Conservation (phyloP, 1,284 basidiomycete species). For the Heliocybe sulcata region DNA sequence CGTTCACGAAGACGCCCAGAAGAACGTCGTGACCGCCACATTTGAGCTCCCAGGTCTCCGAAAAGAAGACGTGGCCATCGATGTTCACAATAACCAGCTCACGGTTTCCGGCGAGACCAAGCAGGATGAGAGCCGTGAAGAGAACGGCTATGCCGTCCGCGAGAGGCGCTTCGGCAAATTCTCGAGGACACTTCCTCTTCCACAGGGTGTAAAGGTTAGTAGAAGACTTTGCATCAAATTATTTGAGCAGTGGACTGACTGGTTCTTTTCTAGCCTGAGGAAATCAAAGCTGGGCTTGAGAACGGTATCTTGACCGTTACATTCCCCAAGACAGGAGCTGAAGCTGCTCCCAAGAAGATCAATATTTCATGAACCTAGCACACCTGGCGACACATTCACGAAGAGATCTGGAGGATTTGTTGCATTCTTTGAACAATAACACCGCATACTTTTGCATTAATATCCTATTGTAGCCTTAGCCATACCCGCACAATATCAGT, state of each 20-base stretch:
- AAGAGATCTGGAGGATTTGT: neutral
- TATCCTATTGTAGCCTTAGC: neutral
- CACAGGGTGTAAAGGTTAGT: constrained; percentile 27
- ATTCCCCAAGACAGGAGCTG: constrained; percentile 20
- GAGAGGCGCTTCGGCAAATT: constrained; percentile 30
- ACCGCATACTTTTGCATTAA: neutral
- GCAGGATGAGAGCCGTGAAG: constrained; percentile 17
- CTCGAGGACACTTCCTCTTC: constrained; percentile 26
- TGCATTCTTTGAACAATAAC: neutral
- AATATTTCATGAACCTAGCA: constrained; percentile 8
- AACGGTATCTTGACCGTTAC: constrained; percentile 21
- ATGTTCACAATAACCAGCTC: constrained; percentile 27
- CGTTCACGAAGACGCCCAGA: constrained; percentile 22
- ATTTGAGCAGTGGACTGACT: constrained; percentile 2
- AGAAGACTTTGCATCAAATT: neutral
- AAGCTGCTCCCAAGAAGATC: constrained; percentile 15
- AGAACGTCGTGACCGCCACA: constrained; percentile 27
- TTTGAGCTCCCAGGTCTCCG: constrained; percentile 38
- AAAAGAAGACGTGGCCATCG: constrained; percentile 30
- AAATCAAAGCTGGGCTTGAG: constrained; percentile 14
- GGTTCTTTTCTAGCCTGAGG: constrained; percentile 7
- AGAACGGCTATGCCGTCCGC: constrained; percentile 24
- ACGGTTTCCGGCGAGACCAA: constrained; percentile 28
- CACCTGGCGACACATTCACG: neutral
- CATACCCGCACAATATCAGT: neutral